Conservation (phyloP, 2,329 filamentous ascomycete genomes). For the Aureobasidium sp. region DNA sequence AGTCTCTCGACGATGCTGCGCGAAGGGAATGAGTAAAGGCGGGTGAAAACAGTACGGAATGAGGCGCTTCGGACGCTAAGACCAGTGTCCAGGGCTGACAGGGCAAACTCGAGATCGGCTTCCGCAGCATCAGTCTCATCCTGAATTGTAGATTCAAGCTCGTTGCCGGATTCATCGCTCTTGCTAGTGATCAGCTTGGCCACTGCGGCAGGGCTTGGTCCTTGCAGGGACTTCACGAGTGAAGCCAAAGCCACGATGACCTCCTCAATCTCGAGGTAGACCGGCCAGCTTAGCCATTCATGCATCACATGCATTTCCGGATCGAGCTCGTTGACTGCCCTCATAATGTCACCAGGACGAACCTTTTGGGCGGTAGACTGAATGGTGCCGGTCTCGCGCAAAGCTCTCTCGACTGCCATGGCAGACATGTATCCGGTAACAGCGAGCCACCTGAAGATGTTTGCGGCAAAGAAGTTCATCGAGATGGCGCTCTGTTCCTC, state of each 20-base stretch:
- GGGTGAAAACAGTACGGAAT: conserved; percentile 59
- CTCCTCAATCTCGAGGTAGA: conserved; percentile 58
- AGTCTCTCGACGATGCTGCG: conserved; percentile 53
- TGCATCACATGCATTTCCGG: conserved; percentile 58
- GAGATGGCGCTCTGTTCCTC: conserved; percentile 22
- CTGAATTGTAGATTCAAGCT: conserved; percentile 18
- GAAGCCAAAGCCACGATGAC: conserved; percentile 57
- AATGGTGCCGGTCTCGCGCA: conserved; percentile 21
- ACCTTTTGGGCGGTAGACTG: conserved; percentile 31
- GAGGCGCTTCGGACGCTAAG: conserved; percentile 54
- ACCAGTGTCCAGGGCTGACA: conserved; percentile 58
- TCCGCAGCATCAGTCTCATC: conserved; percentile 36
- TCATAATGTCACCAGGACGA: conserved; percentile 49
- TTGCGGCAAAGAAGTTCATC: conserved; percentile 38
- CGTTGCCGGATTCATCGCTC: background rate
- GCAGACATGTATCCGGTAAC: conserved; percentile 42
- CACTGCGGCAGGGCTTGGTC: conserved; percentile 23
- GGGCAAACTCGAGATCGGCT: conserved; percentile 56
- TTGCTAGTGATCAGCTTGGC: conserved; percentile 10
- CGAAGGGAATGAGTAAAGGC: conserved; percentile 58
- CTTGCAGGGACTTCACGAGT: conserved; percentile 61
- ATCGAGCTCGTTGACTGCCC: conserved; percentile 56
- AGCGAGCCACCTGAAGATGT: conserved; percentile 52
- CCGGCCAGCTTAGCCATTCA: conserved; percentile 52
- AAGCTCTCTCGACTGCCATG: conserved; percentile 34